These are phyloP conservation scores for Yamadazyma jaroonii DNA, from an alignment of 1,139 yeast species.

Conservation along the genomic window DNA sequence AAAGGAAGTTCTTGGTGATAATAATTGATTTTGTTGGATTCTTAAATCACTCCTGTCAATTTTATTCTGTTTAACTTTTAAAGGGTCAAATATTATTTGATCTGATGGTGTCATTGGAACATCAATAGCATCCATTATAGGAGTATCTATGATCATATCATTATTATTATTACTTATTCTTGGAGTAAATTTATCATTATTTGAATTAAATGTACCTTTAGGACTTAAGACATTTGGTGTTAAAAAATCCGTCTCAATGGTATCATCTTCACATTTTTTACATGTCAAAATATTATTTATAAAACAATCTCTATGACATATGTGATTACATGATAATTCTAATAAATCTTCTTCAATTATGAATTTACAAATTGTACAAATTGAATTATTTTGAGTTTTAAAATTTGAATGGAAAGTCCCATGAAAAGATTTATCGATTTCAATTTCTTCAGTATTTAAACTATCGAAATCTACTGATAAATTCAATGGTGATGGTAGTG, in stretches of 20 bases:
- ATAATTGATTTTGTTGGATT: conserved; percentile 12
- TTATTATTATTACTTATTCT: no score
- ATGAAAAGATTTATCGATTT: conserved; percentile 5
- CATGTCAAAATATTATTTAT: conserved; percentile 18
- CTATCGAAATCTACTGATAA: conserved; percentile 11
- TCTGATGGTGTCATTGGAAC: conserved; percentile 24
- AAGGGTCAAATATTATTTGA: conserved; percentile 25
- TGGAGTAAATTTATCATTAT: conserved; percentile 6
- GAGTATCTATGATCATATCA: conserved; percentile 6
- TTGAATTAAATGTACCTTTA: conserved; percentile 25
- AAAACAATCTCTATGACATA: conserved; percentile 30
- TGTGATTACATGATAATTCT: conserved; percentile 26
- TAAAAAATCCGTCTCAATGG: conserved; percentile 13
- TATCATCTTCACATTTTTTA: conserved; percentile 15
- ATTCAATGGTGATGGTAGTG: conserved; percentile 15
- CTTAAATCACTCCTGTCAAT: neutral
- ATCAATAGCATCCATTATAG: conserved; percentile 14
- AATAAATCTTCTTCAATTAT: conserved; percentile 25
- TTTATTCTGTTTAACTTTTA: conserved; percentile 7
- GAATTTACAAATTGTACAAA: conserved; percentile 32
- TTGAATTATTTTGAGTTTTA: conserved; percentile 6
- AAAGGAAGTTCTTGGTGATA: conserved; percentile 16
- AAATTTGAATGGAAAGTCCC: conserved; percentile 1
- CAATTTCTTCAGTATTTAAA: conserved; percentile 8
- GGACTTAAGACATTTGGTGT: conserved; percentile 23